These are phyloP conservation scores for Monosporozyma aerobia DNA, from an alignment of 805 yeast species.

Conservation along the genomic window DNA sequence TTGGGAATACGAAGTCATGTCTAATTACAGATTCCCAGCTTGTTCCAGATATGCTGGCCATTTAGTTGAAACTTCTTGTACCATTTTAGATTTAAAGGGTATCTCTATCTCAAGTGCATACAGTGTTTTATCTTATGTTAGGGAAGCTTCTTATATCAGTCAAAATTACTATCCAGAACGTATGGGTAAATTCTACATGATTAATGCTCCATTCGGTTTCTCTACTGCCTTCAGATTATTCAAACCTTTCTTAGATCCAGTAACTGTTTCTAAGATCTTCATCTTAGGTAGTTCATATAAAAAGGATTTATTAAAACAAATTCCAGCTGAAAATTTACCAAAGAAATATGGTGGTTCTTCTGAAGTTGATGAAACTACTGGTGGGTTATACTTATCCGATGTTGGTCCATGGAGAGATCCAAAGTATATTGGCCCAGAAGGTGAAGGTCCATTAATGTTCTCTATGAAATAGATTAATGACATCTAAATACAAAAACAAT, in stretches of 20 bases:
- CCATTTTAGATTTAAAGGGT: slow-evolving; percentile 91
- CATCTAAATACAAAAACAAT: neutral
- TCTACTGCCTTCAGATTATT: slow-evolving; percentile 85
- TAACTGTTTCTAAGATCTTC: slow-evolving; percentile 89
- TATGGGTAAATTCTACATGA: slow-evolving; percentile 94
- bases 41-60: slow-evolving; percentile 74
- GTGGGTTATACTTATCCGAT: slow-evolving; percentile 81
- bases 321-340: slow-evolving; percentile 90
- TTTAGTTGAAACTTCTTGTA: slow-evolving; percentile 91
- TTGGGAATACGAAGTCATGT: slow-evolving; percentile 95
- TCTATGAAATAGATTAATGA: slow-evolving; percentile 8
- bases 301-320: slow-evolving; percentile 79
- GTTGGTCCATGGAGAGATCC: slow-evolving; percentile 97
- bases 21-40: slow-evolving; percentile 79
- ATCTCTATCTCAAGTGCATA: slow-evolving; percentile 77
- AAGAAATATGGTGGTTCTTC: slow-evolving; percentile 82
- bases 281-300: slow-evolving; percentile 73
- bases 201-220: slow-evolving; percentile 97
- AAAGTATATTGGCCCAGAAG: slow-evolving; percentile 86
- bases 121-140: slow-evolving; percentile 78
- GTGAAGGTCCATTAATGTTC: slow-evolving; percentile 71
- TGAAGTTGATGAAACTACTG: slow-evolving; percentile 52
- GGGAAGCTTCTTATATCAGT: slow-evolving; percentile 88
- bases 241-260: slow-evolving; percentile 94
- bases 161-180: slow-evolving; percentile 98